Evolutionary conservation across 1,284 basidiomycete species (phyloP).

Genomic region (Leccinum holopus): DNA sequence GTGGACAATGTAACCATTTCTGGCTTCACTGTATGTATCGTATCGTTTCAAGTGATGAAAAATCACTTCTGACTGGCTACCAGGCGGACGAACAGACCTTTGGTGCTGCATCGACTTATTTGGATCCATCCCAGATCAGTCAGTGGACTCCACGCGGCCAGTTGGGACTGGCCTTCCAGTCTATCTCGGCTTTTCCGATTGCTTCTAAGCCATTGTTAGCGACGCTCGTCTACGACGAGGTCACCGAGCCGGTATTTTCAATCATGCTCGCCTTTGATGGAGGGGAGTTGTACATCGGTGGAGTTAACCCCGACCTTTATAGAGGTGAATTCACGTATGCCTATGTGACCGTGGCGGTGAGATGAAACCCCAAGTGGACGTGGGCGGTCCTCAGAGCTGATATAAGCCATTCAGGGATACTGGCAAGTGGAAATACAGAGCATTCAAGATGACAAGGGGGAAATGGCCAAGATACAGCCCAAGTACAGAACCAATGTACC

Average conservation of each 20-base stretch:
- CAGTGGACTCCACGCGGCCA: background rate
- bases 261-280: background rate
- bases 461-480: no score
- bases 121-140: no score
- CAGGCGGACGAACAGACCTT: background rate
- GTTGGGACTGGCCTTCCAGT: background rate
- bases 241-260: background rate
- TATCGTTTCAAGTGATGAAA: background rate
- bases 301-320: background rate
- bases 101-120: background rate
- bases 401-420: background rate
- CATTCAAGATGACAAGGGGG: background rate
- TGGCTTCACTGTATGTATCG: background rate
- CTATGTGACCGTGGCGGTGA: background rate
- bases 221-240: background rate
- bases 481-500: background rate
- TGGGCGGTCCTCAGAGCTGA: background rate
- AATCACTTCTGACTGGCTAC: background rate
- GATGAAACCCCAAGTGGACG: background rate
- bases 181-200: background rate
- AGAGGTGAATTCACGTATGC: background rate
- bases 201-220: background rate
- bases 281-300: background rate
- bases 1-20: background rate
- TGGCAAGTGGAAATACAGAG: background rate